These are phyloP conservation scores for Uronychia setigera DNA, from an alignment of 73 alveolate species.

Conservation along the genomic window DNA sequence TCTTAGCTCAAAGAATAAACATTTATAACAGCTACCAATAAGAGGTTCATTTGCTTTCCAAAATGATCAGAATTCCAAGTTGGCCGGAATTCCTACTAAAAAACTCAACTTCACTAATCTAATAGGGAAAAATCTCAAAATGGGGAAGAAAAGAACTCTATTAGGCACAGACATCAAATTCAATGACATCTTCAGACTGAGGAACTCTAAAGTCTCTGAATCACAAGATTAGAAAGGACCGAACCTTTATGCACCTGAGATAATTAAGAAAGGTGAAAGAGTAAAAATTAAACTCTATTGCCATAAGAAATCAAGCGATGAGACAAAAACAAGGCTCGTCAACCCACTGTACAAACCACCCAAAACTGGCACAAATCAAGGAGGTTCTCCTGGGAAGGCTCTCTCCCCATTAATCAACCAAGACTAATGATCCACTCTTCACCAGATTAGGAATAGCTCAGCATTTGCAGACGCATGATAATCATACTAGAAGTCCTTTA, in stretches of 20 bases:
- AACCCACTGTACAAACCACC: background rate
- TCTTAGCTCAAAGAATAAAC: too few relatives aligned
- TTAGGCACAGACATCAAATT: background rate
- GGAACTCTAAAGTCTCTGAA: background rate
- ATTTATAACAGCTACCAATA: too few relatives aligned
- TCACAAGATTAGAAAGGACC: background rate
- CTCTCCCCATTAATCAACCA: too few relatives aligned
- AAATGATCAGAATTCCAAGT: too few relatives aligned
- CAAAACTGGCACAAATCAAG: too few relatives aligned
- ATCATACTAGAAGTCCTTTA: too few relatives aligned
- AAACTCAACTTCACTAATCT: background rate
- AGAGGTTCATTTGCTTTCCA: too few relatives aligned
- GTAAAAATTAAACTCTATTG: background rate
- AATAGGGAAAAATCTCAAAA: background rate
- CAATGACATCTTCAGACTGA: background rate
- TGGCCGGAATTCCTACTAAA: too few relatives aligned
- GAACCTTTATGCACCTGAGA: background rate
- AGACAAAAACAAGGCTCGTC: background rate
- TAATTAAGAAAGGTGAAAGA: background rate
- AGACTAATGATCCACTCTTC: too few relatives aligned
- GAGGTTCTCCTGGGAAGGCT: too few relatives aligned
- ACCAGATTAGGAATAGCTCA: too few relatives aligned
- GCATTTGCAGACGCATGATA: too few relatives aligned
- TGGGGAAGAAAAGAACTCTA: background rate
- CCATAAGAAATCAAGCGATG: background rate